Conservation (phyloP, 305 asterid species). For the Nicotiana rustica region DNA sequence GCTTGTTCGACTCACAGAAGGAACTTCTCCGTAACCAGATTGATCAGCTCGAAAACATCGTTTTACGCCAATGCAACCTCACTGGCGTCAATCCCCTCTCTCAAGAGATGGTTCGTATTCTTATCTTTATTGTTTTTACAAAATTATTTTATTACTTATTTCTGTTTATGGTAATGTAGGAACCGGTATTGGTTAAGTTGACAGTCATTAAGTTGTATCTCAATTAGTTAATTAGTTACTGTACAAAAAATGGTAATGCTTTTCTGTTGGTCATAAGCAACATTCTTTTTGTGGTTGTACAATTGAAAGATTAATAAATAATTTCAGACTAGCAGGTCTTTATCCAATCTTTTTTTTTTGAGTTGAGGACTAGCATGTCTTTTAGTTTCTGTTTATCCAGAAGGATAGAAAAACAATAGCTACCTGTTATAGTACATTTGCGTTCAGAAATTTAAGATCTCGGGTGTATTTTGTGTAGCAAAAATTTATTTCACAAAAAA, state of each 20-base stretch:
- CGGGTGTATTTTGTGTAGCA: not conserved
- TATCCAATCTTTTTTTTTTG: not conserved
- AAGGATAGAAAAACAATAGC: not conserved
- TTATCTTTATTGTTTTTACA: not conserved
- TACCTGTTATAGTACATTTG: not conserved
- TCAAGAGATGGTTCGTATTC: constrained; percentile 81
- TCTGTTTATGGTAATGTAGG: constrained; percentile 10
- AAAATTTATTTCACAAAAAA: not conserved
- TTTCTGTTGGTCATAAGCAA: constrained; percentile 1
- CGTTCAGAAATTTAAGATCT: constrained; percentile 7
- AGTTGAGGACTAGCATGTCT: not conserved
- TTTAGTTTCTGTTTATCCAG: constrained; percentile 22
- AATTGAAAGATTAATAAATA: not conserved
- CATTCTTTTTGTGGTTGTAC: not conserved
- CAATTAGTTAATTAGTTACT: not conserved
- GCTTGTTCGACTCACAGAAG: constrained; percentile 68
- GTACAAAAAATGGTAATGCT: not conserved
- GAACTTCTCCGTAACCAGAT: constrained; percentile 70
- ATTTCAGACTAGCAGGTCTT: not conserved
- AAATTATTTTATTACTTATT: not conserved
- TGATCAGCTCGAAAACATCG: constrained; percentile 76
- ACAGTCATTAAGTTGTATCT: constrained; percentile 21
- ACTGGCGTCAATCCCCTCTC: constrained; percentile 98
- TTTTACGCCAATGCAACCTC: constrained; percentile 79
- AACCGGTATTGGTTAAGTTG: constrained; percentile 20